These are phyloP conservation scores for Eremomyces bilateralis DNA, from an alignment of 495 filamentous ascomycete genomes.

Conservation along the genomic window DNA sequence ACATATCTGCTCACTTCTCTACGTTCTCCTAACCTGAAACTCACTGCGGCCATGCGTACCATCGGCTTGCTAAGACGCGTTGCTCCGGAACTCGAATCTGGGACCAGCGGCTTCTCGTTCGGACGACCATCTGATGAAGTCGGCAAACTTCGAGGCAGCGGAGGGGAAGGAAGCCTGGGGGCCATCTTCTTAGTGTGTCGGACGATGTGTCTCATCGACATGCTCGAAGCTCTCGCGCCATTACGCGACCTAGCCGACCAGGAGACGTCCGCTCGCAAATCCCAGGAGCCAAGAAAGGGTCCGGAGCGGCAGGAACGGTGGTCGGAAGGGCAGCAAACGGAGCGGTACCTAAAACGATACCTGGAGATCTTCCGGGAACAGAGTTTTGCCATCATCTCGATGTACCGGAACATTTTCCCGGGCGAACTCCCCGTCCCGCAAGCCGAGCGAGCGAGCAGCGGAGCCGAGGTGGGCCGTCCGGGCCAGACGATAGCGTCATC, in stretches of 20 bases:
- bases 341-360: conserved; percentile 83
- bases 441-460: conserved; percentile 12
- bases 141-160: neutral
- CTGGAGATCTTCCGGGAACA: conserved; percentile 98
- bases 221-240: conserved; percentile 68
- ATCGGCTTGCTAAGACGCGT: conserved; percentile 81
- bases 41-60: conserved; percentile 78
- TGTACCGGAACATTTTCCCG: conserved; percentile 80
- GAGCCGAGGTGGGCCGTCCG: too few relatives aligned
- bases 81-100: conserved; percentile 47
- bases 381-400: conserved; percentile 80
- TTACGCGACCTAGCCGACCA: conserved; percentile 77
- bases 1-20: conserved; percentile 62
- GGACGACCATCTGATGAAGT: too few relatives aligned
- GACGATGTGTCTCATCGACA: conserved; percentile 54
- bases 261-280: conserved; percentile 31
- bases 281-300: conserved; percentile 6
- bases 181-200: conserved; percentile 76
- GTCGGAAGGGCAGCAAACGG: conserved; percentile 75
- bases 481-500: too few relatives aligned
- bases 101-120: neutral
- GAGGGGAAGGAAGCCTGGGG: conserved; percentile 39
- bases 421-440: conserved; percentile 17
- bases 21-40: conserved; percentile 55
- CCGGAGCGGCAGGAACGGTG: conserved; percentile 17